Base-by-base conservation (phyloP, 768 basidiomycete species). In the Astraeus odoratus region DNA sequence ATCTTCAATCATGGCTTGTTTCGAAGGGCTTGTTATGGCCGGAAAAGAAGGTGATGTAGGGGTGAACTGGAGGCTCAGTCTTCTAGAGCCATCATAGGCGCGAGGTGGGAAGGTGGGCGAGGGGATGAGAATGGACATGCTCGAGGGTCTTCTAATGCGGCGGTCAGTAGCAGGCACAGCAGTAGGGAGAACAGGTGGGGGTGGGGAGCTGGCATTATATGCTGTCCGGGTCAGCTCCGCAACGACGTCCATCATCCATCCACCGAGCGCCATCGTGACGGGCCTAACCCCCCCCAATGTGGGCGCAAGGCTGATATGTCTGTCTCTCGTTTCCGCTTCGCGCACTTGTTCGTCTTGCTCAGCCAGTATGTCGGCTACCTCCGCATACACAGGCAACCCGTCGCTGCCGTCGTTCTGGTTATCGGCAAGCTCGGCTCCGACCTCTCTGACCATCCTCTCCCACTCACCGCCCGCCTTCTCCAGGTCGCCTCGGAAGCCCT, bases 211-310 rank as follows among this genome's bases (percentile, higher is more conserved):
- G 8, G 24, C 35, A 13, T 8, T 34, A 20, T 47, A 39, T 3
- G 41, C 47, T 3, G 63, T 54, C 42, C 62, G 65, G 1, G 81
- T 80, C 16, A 88, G 64, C 38, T 86, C 85, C 0, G 78, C 73
- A 27, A 90, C 73, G 46, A 74, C 86, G 29, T 91, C 86, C 46
- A 87, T 76, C 87, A 89, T 88, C 88, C 88, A 90, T 51, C 78
- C 78, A n/a, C 81, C 80, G 19, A 83, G 66, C 5, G 42, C 44
- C 49, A 36, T 57, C 0, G 83, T 79, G 34, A 80, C 57, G 1
- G 78, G 80, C 5, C 81, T 76, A 24, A 78, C 66, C 4, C 64
- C 53, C 18, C 42, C 50, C 27, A 62, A 39, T 4, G 60, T 61
- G 0, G 63, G 65, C 1, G 61, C 64, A 33, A 75, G 60, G 47